phyloP scores from a whole-genome alignment of 768 basidiomycete species.

The Sistotremastrum niveocremeum region DNA sequence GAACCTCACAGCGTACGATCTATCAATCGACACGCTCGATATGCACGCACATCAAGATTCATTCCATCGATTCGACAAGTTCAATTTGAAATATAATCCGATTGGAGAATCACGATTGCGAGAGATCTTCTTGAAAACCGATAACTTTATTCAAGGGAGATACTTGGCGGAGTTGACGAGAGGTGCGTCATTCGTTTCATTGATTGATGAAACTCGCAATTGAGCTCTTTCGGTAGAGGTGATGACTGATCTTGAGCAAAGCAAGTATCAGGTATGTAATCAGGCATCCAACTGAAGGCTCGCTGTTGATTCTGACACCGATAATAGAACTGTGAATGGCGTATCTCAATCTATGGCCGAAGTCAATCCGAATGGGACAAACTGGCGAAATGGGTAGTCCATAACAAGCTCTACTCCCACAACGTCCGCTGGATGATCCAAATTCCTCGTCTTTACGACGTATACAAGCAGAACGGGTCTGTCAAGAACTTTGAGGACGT shows the following conservation, averaged over 20 bases:
- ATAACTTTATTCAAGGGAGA: conserved; percentile 83
- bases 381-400: conserved; percentile 90
- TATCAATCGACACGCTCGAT: conserved; percentile 96
- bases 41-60: conserved; percentile 99
- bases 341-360: conserved; percentile 90
- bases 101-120: conserved; percentile 89
- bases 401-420: conserved; percentile 87
- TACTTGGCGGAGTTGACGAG: conserved; percentile 92
- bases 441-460: conserved; percentile 85
- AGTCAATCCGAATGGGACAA: conserved; percentile 89
- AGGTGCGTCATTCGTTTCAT: conserved; percentile 32
- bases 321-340: conserved; percentile 85
- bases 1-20: conserved; percentile 89
- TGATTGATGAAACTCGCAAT: background rate
- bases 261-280: conserved; percentile 79
- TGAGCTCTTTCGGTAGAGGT: conserved; percentile 46
- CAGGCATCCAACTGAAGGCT: background rate
- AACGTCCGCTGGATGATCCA: conserved; percentile 98
- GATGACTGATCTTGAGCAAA: conserved; percentile 95
- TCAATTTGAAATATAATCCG: conserved; percentile 95
- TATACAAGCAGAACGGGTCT: conserved; percentile 82
- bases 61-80: conserved; percentile 97
- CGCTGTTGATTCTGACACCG: background rate
- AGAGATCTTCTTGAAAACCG: conserved; percentile 97
- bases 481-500: conserved; percentile 85